Evolutionary conservation across 805 yeast genomes (phyloP).

Genomic region (Lipomyces yamadae): DNA sequence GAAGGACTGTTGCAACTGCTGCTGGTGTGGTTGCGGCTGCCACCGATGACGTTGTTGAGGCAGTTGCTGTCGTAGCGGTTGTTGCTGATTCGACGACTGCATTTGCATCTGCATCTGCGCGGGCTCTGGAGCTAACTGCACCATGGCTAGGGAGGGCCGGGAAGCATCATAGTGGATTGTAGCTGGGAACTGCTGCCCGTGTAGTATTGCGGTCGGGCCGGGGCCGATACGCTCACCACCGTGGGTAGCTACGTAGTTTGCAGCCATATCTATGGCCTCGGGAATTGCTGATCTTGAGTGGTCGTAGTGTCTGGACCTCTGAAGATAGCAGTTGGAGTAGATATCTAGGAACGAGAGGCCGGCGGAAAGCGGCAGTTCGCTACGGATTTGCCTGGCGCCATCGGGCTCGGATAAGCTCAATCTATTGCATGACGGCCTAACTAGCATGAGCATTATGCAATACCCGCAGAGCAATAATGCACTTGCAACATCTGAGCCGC

Average conservation of each 20-base stretch:
- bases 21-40: constrained; percentile 33
- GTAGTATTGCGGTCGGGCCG: not conserved
- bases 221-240: constrained; percentile 2
- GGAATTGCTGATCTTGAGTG: not conserved
- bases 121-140: constrained; percentile 19
- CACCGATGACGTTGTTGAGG: constrained; percentile 29
- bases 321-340: not conserved
- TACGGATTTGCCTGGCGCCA: too few species aligned
- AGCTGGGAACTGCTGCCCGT: not conserved
- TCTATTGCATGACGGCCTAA: not conserved
- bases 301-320: not conserved
- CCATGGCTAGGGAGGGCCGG: not conserved
- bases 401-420: not conserved
- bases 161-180: not conserved
- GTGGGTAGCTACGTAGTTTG: not conserved
- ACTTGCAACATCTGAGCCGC: not conserved
- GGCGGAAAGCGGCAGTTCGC: not conserved
- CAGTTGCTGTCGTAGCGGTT: constrained; percentile 34
- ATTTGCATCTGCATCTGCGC: constrained; percentile 34
- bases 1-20: constrained; percentile 39
- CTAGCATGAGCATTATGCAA: not conserved
- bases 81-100: constrained; percentile 35
- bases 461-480: not conserved
- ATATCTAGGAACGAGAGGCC: not conserved
- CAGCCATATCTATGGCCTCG: not conserved